A percentile compares a stretch with the other conserved stretches of the same genome.
phyloP scores from a whole-genome alignment of 2,329 filamentous ascomycete genomes.

The Trichoderma sp. region DNA sequence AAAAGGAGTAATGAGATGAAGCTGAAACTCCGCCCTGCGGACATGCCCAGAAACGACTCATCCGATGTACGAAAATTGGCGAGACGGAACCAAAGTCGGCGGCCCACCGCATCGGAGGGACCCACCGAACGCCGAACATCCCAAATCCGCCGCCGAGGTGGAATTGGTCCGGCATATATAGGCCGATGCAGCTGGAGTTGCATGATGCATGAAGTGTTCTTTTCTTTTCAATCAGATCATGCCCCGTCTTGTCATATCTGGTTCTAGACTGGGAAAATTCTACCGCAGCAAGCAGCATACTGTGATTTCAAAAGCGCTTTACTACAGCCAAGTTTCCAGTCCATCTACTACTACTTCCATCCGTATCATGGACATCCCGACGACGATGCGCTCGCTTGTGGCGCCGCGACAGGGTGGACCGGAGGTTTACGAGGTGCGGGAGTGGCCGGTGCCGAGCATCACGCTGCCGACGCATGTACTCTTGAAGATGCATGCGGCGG shows the following conservation, averaged over 20 bases:
- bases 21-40: background rate
- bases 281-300: background rate
- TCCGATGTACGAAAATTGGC: background rate
- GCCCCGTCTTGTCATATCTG: background rate
- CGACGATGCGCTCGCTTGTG: conserved; percentile 44
- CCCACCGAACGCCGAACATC: conserved; percentile 13
- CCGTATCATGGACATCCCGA: conserved; percentile 33
- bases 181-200: background rate
- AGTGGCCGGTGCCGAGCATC: conserved; percentile 46
- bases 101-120: conserved; percentile 6
- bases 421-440: conserved; percentile 37
- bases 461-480: conserved; percentile 43
- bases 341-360: background rate
- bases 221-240: background rate
- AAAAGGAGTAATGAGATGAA: background rate
- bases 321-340: background rate
- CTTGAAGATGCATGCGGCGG: conserved; percentile 38
- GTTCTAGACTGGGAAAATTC: background rate
- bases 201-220: background rate
- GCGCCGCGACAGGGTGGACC: conserved; percentile 40
- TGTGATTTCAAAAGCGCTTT: background rate
- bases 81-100: background rate
- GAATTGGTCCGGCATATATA: background rate
- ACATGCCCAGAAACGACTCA: background rate
- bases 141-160: conserved; percentile 8